Percentiles rank a stretch among this genome's conserved stretches.
phyloP scores from a whole-genome alignment of 228 moss, liverwort and hornwort species.

The Sphagnum magellanicum region DNA sequence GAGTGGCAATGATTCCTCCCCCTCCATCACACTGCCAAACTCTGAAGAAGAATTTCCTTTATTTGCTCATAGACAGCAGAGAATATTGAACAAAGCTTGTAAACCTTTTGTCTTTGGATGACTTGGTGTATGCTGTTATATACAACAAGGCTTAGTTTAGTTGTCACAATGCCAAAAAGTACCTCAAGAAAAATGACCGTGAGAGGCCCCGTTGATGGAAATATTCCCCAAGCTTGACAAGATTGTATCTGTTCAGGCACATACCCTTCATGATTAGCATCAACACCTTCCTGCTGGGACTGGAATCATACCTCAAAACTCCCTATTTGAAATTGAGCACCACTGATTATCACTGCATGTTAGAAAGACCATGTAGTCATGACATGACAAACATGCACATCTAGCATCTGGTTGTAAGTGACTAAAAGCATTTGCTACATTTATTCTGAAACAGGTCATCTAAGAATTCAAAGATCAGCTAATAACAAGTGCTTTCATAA shows the following conservation, averaged over 20 bases:
- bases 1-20: slow-evolving; percentile 45
- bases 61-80: no score
- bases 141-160: no score
- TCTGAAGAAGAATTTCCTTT: no score
- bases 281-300: neutral
- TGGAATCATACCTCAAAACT: slow-evolving; percentile 3
- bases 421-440: no score
- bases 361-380: neutral
- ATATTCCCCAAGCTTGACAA: slow-evolving; percentile 67
- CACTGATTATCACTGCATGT: neutral
- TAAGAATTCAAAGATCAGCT: no score
- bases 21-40: slow-evolving; percentile 63
- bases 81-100: no score
- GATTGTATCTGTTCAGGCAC: slow-evolving; percentile 53
- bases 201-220: slow-evolving; percentile 82
- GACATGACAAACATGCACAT: neutral
- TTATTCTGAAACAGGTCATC: no score
- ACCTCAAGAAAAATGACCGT: slow-evolving; percentile 65
- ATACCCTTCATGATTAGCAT: neutral
- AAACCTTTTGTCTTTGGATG: no score
- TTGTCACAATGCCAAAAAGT: neutral
- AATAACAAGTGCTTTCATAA: no score
- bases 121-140: no score
- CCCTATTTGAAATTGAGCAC: neutral
- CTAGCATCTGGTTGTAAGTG: neutral